phyloP scores from a whole-genome alignment of 305 asterid species.

The Solanum hybrid region DNA sequence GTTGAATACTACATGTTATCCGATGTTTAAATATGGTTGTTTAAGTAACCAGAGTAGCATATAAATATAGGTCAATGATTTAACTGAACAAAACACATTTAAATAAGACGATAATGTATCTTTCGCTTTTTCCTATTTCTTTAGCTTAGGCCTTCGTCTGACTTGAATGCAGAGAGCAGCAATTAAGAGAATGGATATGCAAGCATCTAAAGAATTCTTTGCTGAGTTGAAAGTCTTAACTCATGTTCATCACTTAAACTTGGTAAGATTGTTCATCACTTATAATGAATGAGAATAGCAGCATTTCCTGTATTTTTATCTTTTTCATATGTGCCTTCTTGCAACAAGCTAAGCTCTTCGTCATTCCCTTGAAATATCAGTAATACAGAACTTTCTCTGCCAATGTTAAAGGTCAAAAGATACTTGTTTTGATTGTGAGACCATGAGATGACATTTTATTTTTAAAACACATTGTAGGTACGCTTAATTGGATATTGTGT shows the following conservation, averaged over 20 bases:
- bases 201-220: constrained; percentile 76
- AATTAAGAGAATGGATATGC: constrained; percentile 84
- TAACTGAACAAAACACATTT: not conserved
- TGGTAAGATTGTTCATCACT: constrained; percentile 36
- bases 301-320: not conserved
- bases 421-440: not conserved
- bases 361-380: not conserved
- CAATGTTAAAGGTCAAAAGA: not conserved
- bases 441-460: not conserved
- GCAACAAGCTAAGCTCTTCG: not conserved
- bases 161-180: constrained; percentile 57
- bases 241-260: constrained; percentile 82
- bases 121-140: not conserved
- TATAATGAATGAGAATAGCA: not conserved
- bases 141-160: not conserved
- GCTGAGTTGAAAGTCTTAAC: constrained; percentile 83
- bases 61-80: not conserved
- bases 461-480: constrained; percentile 36
- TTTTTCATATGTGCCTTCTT: not conserved
- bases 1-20: not conserved
- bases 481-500: constrained; percentile 78
- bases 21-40: not conserved
- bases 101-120: not conserved
- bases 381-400: not conserved
- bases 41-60: not conserved